Conservation (phyloP, 169 alveolate species). For the Plasmodium berghei region DNA sequence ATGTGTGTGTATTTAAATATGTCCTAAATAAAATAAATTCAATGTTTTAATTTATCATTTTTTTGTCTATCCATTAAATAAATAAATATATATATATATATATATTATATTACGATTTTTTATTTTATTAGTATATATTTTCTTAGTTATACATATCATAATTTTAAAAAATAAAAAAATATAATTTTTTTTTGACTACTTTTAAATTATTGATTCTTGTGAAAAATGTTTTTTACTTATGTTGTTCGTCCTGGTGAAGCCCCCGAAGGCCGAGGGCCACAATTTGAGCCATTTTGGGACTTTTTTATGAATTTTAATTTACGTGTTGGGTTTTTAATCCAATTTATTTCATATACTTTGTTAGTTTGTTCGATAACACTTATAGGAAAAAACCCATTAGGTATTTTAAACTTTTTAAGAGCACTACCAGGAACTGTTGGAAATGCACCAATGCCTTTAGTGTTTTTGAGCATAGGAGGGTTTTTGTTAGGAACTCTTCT, state of each 20-base stretch:
- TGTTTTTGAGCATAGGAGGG: slow-evolving; percentile 87
- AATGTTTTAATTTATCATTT: not conserved
- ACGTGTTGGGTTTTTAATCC: slow-evolving; percentile 89
- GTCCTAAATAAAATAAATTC: slow-evolving; percentile 1
- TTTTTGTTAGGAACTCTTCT: slow-evolving; percentile 87
- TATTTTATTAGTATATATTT: not conserved
- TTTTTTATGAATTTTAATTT: slow-evolving; percentile 90
- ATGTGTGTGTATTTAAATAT: not conserved
- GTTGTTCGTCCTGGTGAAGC: slow-evolving; percentile 96
- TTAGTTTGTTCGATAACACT: slow-evolving; percentile 82
- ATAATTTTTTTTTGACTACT: not conserved
- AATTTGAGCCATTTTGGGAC: slow-evolving; percentile 92
- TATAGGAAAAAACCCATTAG: slow-evolving; percentile 88
- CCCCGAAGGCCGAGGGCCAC: slow-evolving; percentile 95
- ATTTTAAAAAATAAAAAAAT: not conserved
- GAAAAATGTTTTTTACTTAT: slow-evolving; percentile 92
- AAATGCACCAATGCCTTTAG: slow-evolving; percentile 87
- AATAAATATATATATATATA: not conserved
- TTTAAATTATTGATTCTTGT: slow-evolving; percentile 13
- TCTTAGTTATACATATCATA: not conserved
- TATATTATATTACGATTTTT: not conserved
- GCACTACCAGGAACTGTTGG: slow-evolving; percentile 90
- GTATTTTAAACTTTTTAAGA: slow-evolving; percentile 87
- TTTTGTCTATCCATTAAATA: not conserved
- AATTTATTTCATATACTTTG: slow-evolving; percentile 80